Evolutionary conservation across 2,329 filamentous ascomycete genomes (phyloP).

Genomic region (Zymoseptoria passerinii): DNA sequence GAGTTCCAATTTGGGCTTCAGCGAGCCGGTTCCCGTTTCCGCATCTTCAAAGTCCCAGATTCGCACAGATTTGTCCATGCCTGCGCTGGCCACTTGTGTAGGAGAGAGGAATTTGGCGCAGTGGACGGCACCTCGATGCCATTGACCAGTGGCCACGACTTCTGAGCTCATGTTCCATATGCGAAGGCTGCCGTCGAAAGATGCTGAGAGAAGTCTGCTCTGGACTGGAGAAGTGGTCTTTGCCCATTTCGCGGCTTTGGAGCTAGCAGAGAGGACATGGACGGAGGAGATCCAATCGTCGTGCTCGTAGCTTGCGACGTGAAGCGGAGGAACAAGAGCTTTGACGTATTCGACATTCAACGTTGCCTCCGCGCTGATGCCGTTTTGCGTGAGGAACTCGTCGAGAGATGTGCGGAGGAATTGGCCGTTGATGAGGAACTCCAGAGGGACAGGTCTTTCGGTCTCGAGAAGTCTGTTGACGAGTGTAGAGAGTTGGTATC

Average conservation of each 20-base stretch:
- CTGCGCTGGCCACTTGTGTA: constrained; percentile 70
- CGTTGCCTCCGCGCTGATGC: constrained; percentile 80
- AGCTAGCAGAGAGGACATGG: constrained; percentile 66
- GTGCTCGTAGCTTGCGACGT: constrained; percentile 88
- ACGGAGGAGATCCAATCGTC: constrained; percentile 93
- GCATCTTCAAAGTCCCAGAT: constrained; percentile 76
- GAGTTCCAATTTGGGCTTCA: constrained; percentile 70
- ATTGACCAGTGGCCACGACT: constrained; percentile 66
- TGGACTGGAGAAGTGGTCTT: constrained; percentile 46
- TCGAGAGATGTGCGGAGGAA: constrained; percentile 85
- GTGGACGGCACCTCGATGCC: constrained; percentile 69
- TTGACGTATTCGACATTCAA: constrained; percentile 88
- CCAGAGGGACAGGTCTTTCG: constrained; percentile 65
- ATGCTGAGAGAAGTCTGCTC: constrained; percentile 77
- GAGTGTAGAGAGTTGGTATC: constrained; percentile 54
- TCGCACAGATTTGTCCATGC: constrained; percentile 75
- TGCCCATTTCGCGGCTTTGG: constrained; percentile 52
- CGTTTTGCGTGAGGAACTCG: constrained; percentile 78
- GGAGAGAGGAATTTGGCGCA: constrained; percentile 75
- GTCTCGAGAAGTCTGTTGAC: constrained; percentile 54
- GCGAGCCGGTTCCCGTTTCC: constrained; percentile 37
- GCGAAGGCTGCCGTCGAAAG: constrained; percentile 80
- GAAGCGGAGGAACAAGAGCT: constrained; percentile 78
- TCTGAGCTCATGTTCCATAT: constrained; percentile 89
- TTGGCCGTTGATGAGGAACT: constrained; percentile 90